phyloP scores from a whole-genome alignment of 2,329 filamentous ascomycete genomes.

The Alternaria conjuncta region DNA sequence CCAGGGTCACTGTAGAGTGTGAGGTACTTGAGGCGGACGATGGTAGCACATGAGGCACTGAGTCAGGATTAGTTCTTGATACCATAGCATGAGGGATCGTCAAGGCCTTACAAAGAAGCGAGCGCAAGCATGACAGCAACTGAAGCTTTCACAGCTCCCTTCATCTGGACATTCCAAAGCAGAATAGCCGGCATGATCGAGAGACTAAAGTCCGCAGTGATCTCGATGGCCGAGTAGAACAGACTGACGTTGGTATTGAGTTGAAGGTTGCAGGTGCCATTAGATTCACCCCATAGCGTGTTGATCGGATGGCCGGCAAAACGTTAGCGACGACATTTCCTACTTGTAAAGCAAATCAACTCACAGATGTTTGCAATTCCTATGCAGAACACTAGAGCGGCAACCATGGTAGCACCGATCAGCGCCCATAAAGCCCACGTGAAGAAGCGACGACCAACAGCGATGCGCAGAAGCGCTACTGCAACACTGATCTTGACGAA shows the following conservation, averaged over 20 bases:
- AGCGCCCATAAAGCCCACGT: slow-evolving; percentile 17
- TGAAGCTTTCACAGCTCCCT: slow-evolving; percentile 49
- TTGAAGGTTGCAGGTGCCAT: slow-evolving; percentile 25
- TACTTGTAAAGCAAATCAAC: neutral
- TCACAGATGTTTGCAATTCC: slow-evolving; percentile 30
- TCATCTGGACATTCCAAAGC: slow-evolving; percentile 37
- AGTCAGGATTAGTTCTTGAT: neutral
- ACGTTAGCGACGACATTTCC: neutral
- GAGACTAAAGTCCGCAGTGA: slow-evolving; percentile 26
- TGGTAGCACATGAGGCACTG: slow-evolving; percentile 47
- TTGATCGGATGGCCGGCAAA: slow-evolving; percentile 21
- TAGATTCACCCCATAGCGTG: slow-evolving; percentile 29
- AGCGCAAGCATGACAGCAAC: slow-evolving; percentile 50
- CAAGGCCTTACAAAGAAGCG: slow-evolving; percentile 49
- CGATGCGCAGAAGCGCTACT: slow-evolving; percentile 27
- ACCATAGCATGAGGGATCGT: neutral
- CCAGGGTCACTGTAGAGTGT: slow-evolving; percentile 49
- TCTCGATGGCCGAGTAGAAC: slow-evolving; percentile 31
- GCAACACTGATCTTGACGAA: slow-evolving; percentile 30
- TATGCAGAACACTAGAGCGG: slow-evolving; percentile 24
- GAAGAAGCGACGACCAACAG: slow-evolving; percentile 15
- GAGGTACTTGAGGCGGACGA: slow-evolving; percentile 54
- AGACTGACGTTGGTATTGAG: slow-evolving; percentile 29
- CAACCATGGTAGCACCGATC: slow-evolving; percentile 19
- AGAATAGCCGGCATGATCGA: slow-evolving; percentile 26